phyloP scores from a whole-genome alignment of 768 basidiomycete genomes.

The Rhodotorula graminis region DNA sequence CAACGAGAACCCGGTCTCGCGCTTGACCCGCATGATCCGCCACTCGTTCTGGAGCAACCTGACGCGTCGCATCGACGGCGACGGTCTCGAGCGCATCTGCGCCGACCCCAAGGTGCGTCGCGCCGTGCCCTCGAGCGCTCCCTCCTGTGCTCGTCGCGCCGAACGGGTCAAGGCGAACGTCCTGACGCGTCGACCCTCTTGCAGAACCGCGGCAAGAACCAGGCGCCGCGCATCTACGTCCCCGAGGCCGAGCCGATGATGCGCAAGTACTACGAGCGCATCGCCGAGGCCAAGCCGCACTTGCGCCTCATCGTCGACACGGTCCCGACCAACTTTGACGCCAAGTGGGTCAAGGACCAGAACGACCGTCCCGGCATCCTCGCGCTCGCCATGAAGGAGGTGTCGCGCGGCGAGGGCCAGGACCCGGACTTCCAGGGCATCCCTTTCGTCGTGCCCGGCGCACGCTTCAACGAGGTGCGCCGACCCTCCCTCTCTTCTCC shows the following conservation, averaged over 20 bases:
- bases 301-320: conserved; percentile 89
- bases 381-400: conserved; percentile 89
- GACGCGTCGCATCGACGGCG: conserved; percentile 92
- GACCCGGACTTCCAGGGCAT: conserved; percentile 70
- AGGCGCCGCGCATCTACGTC: conserved; percentile 89
- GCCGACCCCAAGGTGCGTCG: conserved; percentile 72
- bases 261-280: conserved; percentile 89
- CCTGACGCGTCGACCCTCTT: too few relatives aligned
- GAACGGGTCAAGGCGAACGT: too few relatives aligned
- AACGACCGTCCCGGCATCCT: conserved; percentile 91
- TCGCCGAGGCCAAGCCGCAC: conserved; percentile 85
- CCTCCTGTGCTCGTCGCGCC: too few relatives aligned
- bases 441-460: conserved; percentile 95
- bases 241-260: conserved; percentile 86
- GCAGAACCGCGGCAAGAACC: conserved; percentile 75
- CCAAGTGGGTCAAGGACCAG: conserved; percentile 79
- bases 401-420: conserved; percentile 70
- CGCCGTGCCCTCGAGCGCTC: too few relatives aligned
- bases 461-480: conserved; percentile 43
- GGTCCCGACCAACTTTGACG: conserved; percentile 78
- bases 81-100: conserved; percentile 93
- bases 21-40: conserved; percentile 77
- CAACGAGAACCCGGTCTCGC: conserved; percentile 94
- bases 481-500: background rate
- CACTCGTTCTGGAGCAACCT: conserved; percentile 98